Conservation (phyloP, 768 basidiomycete species). For the Panaeolus papilionaceus region DNA sequence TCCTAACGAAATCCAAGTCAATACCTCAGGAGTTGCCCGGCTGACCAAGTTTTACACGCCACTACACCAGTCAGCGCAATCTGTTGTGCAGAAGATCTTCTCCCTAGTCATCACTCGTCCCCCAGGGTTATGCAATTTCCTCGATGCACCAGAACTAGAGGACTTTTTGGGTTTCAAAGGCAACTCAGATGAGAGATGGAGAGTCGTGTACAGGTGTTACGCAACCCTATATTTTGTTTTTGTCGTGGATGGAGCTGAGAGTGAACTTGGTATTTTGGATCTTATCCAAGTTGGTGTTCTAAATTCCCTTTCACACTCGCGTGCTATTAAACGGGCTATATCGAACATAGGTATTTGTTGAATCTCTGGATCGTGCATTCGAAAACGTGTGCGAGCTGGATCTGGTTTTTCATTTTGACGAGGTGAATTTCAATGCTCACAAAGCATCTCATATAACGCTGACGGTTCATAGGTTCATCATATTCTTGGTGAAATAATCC, state of each 20-base stretch:
- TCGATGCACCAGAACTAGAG: conserved; percentile 90
- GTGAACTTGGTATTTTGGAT: conserved; percentile 95
- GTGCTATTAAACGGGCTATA: not conserved
- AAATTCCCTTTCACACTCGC: not conserved
- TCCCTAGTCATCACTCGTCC: conserved; percentile 85
- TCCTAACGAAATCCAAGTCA: conserved; percentile 59
- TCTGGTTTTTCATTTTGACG: conserved; percentile 98
- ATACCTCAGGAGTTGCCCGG: conserved; percentile 88
- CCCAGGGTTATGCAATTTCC: conserved; percentile 90
- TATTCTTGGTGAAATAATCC: conserved; percentile 94
- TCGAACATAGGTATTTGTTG: conserved; percentile 87
- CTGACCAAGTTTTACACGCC: conserved; percentile 91
- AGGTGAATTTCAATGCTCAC: conserved; percentile 55
- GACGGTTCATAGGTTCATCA: conserved; percentile 76
- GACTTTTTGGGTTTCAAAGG: conserved; percentile 67
- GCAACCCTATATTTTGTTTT: conserved; percentile 98
- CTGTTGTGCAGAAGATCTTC: conserved; percentile 88
- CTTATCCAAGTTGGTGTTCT: conserved; percentile 82
- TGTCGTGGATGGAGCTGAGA: conserved; percentile 95
- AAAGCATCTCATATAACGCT: conserved; percentile 2
- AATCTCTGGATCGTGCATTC: conserved; percentile 93
- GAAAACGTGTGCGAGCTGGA: conserved; percentile 99
- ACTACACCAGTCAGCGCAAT: conserved; percentile 68
- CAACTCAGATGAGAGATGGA: conserved; percentile 66
- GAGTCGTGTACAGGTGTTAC: conserved; percentile 94